These are phyloP conservation scores for Capronia epimyces DNA, from an alignment of 2,329 filamentous ascomycete genomes.

Conservation along the genomic window DNA sequence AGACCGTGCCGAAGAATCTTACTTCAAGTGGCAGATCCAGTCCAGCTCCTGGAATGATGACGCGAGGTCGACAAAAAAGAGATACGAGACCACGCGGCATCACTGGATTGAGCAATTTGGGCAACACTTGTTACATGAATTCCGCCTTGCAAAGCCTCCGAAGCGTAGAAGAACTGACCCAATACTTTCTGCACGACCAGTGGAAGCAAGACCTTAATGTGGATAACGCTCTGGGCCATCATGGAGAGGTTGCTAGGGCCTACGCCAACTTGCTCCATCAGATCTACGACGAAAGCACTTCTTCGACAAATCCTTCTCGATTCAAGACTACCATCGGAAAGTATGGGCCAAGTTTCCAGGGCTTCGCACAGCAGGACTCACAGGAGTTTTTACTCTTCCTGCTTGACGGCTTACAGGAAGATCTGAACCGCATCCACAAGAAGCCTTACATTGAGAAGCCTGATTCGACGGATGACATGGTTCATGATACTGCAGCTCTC, in stretches of 20 bases:
- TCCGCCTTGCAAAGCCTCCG: slow-evolving; percentile 91
- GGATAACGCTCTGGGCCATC: slow-evolving; percentile 77
- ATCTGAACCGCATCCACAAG: slow-evolving; percentile 85
- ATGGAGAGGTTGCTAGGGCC: slow-evolving; percentile 76
- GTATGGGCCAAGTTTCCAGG: slow-evolving; percentile 79
- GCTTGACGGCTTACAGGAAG: slow-evolving; percentile 89
- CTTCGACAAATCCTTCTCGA: slow-evolving; percentile 68
- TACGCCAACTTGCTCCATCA: slow-evolving; percentile 72
- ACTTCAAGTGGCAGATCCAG: slow-evolving; percentile 60
- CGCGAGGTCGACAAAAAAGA: slow-evolving; percentile 65
- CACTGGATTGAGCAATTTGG: slow-evolving; percentile 80
- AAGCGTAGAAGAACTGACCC: slow-evolving; percentile 85
- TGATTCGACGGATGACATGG: slow-evolving; percentile 94
- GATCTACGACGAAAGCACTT: slow-evolving; percentile 66
- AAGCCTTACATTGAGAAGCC: slow-evolving; percentile 98
- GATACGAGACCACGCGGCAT: slow-evolving; percentile 67
- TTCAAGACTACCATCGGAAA: slow-evolving; percentile 80
- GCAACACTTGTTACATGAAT: slow-evolving; percentile 99
- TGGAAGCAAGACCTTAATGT: slow-evolving; percentile 78
- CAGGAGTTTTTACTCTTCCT: slow-evolving; percentile 95
- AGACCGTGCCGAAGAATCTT: slow-evolving; percentile 39
- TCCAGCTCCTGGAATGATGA: slow-evolving; percentile 60
- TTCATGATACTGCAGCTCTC: slow-evolving; percentile 73
- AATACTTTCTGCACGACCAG: slow-evolving; percentile 74
- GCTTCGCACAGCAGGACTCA: slow-evolving; percentile 93